Conservation (phyloP, 345 rosid genomes). For the Arabis hirsuta region DNA sequence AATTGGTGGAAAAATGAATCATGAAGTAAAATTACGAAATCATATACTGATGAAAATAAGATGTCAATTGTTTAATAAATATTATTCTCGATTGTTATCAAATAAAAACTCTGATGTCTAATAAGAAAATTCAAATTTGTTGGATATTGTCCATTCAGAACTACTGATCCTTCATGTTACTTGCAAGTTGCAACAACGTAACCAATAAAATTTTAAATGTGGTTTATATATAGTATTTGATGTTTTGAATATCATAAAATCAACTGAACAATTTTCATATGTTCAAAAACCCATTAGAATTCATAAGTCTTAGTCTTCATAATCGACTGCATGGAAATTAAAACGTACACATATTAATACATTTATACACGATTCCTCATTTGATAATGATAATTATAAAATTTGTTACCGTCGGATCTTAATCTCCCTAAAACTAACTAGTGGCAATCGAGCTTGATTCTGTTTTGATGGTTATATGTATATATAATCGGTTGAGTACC, state of each 20-base stretch:
- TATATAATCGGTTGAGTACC: neutral
- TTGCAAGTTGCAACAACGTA: neutral
- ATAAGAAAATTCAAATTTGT: no score
- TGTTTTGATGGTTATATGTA: no score
- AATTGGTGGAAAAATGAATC: neutral
- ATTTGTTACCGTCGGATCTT: neutral
- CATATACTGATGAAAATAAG: neutral
- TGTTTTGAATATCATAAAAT: neutral
- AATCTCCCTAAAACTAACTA: neutral
- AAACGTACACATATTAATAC: neutral
- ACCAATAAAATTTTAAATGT: neutral
- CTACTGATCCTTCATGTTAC: neutral
- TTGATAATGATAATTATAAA: no score
- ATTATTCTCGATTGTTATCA: neutral
- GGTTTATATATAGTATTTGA: neutral
- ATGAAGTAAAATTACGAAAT: conserved; percentile 2
- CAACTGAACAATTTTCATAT: neutral
- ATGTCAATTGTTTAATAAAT: neutral
- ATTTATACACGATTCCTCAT: neutral
- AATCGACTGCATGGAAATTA: neutral
- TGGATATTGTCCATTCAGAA: no score
- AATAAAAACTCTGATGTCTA: neutral
- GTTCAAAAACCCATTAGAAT: neutral
- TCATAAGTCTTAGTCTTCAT: neutral
- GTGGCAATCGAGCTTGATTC: no score